Evolutionary conservation across 2,329 filamentous ascomycete genomes (phyloP).

Genomic region (Colletotrichum sp.): DNA sequence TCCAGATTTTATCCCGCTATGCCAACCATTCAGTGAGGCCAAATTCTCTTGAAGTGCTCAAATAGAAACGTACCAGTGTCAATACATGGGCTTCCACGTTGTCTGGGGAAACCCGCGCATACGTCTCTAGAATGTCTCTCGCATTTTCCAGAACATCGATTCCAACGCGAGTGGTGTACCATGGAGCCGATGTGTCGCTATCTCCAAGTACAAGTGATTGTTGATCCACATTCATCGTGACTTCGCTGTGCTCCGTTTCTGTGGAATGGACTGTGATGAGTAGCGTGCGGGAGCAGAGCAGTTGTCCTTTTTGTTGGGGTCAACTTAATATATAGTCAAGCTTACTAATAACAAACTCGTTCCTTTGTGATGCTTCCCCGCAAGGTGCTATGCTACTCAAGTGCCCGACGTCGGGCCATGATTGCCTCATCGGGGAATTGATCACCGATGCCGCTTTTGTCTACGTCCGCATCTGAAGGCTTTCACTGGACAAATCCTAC

Average conservation of each 20-base stretch:
- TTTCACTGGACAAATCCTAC: too few species aligned
- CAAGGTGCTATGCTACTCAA: not conserved
- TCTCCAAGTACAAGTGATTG: not conserved
- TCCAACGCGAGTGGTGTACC: not conserved
- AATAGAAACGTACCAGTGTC: not conserved
- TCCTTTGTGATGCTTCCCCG: not conserved
- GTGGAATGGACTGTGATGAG: not conserved
- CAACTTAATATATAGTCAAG: not conserved
- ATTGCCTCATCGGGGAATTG: not conserved
- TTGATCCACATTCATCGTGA: not conserved
- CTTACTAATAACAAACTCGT: not conserved
- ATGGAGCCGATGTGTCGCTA: not conserved
- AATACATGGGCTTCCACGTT: not conserved
- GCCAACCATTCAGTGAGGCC: not conserved
- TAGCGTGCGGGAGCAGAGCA: rapidly evolving
- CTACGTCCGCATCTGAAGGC: too few species aligned
- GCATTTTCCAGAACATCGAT: not conserved
- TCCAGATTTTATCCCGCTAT: not conserved
- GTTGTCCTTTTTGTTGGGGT: not conserved
- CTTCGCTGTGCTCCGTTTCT: not conserved
- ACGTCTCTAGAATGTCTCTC: not conserved
- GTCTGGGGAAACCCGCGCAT: not conserved
- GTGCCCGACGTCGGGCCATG: not conserved
- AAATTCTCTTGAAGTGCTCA: not conserved
- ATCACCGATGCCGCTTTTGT: not conserved